Percentiles rank a stretch among this genome's conserved stretches.
Conservation (phyloP, 441 rosid species). For the Corymbia calophylla region DNA sequence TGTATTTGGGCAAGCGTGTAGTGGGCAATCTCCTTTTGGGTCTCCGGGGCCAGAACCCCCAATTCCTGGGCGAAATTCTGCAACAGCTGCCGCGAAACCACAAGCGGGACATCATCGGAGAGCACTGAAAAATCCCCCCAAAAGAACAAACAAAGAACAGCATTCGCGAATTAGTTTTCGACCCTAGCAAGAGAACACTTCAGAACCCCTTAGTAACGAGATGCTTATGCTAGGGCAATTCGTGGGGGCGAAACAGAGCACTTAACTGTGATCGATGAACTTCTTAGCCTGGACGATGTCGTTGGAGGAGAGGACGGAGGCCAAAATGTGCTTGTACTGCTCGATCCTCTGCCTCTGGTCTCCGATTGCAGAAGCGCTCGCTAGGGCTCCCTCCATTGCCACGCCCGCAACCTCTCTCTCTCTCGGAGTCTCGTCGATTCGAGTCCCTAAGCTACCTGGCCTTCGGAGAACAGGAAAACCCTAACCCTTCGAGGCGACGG, state of each 20-base stretch:
- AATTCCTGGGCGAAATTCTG: constrained; percentile 86
- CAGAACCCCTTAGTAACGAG: not conserved
- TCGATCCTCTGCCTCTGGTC: constrained; percentile 99
- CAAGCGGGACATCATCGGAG: constrained; percentile 93
- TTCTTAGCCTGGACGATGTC: constrained; percentile 70
- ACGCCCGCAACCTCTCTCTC: not conserved
- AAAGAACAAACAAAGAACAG: not conserved
- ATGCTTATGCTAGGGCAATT: not conserved
- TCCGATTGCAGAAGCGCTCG: constrained; percentile 61
- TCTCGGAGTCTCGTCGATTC: not conserved
- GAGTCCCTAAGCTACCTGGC: not conserved
- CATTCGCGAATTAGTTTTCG: not conserved
- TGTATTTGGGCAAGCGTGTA: constrained; percentile 90
- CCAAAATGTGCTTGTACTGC: constrained; percentile 84
- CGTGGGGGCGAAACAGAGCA: not conserved
- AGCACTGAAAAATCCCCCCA: constrained; percentile 40
- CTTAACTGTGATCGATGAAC: constrained; percentile 82
- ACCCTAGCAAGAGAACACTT: not conserved
- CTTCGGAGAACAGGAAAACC: not conserved
- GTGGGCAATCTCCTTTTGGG: constrained; percentile 90
- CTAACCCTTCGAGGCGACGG: not conserved
- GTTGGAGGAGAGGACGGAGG: constrained; percentile 75
- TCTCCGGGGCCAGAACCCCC: constrained; percentile 68
- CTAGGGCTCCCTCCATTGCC: constrained; percentile 75
- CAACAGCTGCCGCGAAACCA: constrained; percentile 92